Conservation (phyloP, 306 rosid species). For the Gillenia trifoliata region DNA sequence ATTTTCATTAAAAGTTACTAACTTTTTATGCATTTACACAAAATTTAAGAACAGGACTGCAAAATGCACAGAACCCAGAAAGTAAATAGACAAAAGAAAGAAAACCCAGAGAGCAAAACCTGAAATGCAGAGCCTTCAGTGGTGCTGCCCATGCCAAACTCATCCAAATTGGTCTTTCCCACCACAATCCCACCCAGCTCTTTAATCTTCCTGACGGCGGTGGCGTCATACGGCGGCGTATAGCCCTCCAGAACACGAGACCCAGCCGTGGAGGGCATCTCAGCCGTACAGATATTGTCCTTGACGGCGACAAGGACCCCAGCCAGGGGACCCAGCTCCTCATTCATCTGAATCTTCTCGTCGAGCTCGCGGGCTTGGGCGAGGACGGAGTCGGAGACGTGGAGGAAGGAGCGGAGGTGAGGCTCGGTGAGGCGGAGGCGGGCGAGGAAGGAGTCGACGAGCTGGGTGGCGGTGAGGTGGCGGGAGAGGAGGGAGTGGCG, state of each 20-base stretch:
- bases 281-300: constrained; percentile 87
- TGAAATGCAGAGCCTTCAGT: constrained; percentile 93
- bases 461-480: constrained; percentile 53
- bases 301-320: constrained; percentile 84
- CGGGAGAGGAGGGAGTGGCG: constrained; percentile 80
- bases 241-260: constrained; percentile 72
- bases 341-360: constrained; percentile 37
- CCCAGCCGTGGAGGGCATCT: constrained; percentile 89
- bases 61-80: neutral
- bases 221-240: constrained; percentile 84
- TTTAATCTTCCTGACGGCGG: constrained; percentile 68
- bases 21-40: neutral
- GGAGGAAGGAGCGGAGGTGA: constrained; percentile 74
- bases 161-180: constrained; percentile 95
- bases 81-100: neutral
- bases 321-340: constrained; percentile 72
- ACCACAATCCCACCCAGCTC: constrained; percentile 75
- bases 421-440: constrained; percentile 76
- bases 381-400: constrained; percentile 49
- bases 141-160: constrained; percentile 97
- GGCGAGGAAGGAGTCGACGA: constrained; percentile 51
- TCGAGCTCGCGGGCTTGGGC: constrained; percentile 55
- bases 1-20: neutral
- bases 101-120: constrained; percentile 34
- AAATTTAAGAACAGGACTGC: neutral